Percentiles rank a stretch among this genome's conserved stretches.
These are phyloP conservation scores for Fusarium goolgardi DNA, from an alignment of 2,329 filamentous ascomycete genomes.

Conservation along the genomic window DNA sequence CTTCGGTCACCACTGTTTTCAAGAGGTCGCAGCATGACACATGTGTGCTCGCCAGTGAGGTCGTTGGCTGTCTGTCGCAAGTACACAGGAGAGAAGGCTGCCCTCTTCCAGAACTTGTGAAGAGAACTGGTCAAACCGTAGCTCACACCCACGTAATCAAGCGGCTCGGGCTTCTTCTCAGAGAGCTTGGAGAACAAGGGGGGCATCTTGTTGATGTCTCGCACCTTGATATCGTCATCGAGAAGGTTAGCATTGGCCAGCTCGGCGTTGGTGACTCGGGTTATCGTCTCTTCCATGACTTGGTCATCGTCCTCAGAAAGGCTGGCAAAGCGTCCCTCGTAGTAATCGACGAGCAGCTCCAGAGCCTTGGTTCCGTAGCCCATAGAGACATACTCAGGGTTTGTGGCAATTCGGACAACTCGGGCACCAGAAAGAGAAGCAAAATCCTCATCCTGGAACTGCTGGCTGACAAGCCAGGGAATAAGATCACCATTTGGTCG, in stretches of 20 bases:
- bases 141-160: conserved; percentile 96
- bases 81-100: conserved; percentile 88
- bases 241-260: conserved; percentile 80
- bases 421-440: conserved; percentile 91
- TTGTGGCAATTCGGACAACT: conserved; percentile 93
- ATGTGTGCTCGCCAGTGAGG: conserved; percentile 95
- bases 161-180: conserved; percentile 79
- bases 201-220: conserved; percentile 91
- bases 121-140: conserved; percentile 89
- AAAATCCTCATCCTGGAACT: conserved; percentile 98
- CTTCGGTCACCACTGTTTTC: conserved; percentile 73
- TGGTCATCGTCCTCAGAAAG: conserved; percentile 77
- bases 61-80: conserved; percentile 96
- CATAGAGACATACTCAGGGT: conserved; percentile 92
- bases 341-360: conserved; percentile 89
- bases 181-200: conserved; percentile 90
- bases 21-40: conserved; percentile 93
- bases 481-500: conserved; percentile 93
- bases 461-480: conserved; percentile 96
- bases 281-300: conserved; percentile 70
- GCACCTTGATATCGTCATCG: conserved; percentile 88
- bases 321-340: conserved; percentile 90
- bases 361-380: conserved; percentile 93
- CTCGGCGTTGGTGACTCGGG: conserved; percentile 84
- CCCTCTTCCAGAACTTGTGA: conserved; percentile 97